Base-by-base conservation (phyloP, 2,329 filamentous ascomycete species). In the Gaeumannomyces sp. region DNA sequence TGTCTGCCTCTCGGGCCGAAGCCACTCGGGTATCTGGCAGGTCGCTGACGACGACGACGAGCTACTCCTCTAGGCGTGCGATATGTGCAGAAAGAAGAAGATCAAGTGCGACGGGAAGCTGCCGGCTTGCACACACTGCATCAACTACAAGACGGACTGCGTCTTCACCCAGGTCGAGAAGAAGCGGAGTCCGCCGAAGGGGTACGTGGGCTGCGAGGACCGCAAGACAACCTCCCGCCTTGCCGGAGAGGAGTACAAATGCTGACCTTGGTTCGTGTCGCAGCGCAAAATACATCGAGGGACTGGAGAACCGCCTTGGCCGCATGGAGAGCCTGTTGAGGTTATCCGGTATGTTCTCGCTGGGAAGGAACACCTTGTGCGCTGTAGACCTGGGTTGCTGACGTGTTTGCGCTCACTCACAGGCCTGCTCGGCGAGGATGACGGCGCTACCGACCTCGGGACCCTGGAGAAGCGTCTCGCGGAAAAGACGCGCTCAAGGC, bases 111-210 rank as follows among this genome's bases (percentile, higher is more conserved):
- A 98, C 74, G 94, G 95, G 70, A 97, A 96, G 79, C 87, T 96
- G 78, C 94, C 95, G 53, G 88, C 93, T 67, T 99, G 95, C 78
- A 93, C 92, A 10, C 95, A 98, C 78, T 99, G 94, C 76, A 90
- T 90, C 76, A 98, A 97, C 76, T 97, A 97, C 82, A 97, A 97
- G 83, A 97, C 93, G 6, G 93, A 97, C 72, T 99, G 94, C 76
- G 86, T 97, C 71, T 98, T 98, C 74, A 98, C 95, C 0, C 93
- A 97, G 75, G 93, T 98, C 53, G 95, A 99, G 80, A 99, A 99
- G 87, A 99, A 99, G 83, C 86, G 95, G 66, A 95, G 91, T 76
- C 94, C 95, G 64, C 95, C 94, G 1, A 99, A 98, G 82, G 94
- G 95, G 93, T 96, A 84, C 69, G 85, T 76, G 62, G 60, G 8